Evolutionary conservation across 345 rosid species (phyloP), one percentile per base, ranked within the genome.

Genomic region (Brassica incana): DNA sequence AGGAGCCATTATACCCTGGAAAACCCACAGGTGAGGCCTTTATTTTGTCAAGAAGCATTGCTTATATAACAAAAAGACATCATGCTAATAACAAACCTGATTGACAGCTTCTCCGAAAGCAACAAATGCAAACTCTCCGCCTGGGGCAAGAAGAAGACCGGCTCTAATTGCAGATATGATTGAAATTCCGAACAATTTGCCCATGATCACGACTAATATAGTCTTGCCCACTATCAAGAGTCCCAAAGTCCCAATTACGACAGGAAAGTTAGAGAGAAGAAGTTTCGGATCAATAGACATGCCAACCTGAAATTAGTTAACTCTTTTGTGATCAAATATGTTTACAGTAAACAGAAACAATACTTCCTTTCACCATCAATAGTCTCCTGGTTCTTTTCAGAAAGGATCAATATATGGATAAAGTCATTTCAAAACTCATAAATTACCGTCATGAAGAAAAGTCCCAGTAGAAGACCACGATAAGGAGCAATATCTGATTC

Each of bases 401-500:
- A 65, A 65, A 78, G 80, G 61, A 67, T 5, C 20, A 33, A 40
- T 45, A 61, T 61, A 61, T 61, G 35, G 65, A 50, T 50, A 0
- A 50, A 54, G 60, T 54, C 7, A 54, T 16, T 54, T 15, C 10
- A 54, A 15, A 74, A 69, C 65, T 70, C 72, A 72, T 48, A 71
- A 76, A 83, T 65, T 87, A 95, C 99, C 88, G 99, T 95, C 99
- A 95, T 95, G 88, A 95, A 95, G 90, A 95, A 95, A 76, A 95
- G 99, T 72, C 99, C 99, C 88, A 95, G 71, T 61, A 95, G 77
- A 78, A 95, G 98, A 77, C 99, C 99, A 18, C 99, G 97, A 78
- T 93, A 95, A 64, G 99, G 99, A 83, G 99, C 99, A 67, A 95
- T 95, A 86, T 95, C 99, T 16, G 99, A 93, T 88, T 95, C 99